These are phyloP conservation scores for Globisporangium heterothallicum DNA, from an alignment of 352 stramenopile genomes.

Conservation along the genomic window DNA sequence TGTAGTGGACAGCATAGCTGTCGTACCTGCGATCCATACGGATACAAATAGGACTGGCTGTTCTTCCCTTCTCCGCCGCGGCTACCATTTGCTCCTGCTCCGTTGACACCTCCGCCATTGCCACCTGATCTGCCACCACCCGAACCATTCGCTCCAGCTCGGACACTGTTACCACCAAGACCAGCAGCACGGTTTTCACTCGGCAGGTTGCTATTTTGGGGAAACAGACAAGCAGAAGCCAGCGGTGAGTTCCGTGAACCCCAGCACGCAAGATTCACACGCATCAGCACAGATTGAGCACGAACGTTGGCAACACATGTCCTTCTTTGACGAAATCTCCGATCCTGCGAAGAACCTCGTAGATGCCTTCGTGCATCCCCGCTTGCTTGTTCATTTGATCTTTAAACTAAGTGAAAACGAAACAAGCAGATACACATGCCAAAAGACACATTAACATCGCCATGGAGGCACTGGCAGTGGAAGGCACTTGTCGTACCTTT, in stretches of 20 bases:
- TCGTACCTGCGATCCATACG: conserved; percentile 55
- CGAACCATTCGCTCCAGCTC: conserved; percentile 23
- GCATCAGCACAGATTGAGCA: neutral
- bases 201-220: conserved; percentile 51
- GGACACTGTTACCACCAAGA: conserved; percentile 61
- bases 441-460: neutral
- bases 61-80: conserved; percentile 52
- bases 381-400: conserved; percentile 87
- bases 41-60: conserved; percentile 79
- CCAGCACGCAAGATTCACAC: neutral
- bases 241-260: no score
- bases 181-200: conserved; percentile 83
- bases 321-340: conserved; percentile 78
- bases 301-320: conserved; percentile 54
- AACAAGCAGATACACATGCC: neutral
- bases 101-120: conserved; percentile 37
- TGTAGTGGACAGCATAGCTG: neutral
- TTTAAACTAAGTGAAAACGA: conserved; percentile 64
- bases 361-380: conserved; percentile 79
- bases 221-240: neutral
- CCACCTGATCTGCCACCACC: conserved; percentile 27
- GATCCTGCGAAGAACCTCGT: conserved; percentile 78
- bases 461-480: no score
- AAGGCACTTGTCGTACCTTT: conserved; percentile 61
- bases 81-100: conserved; percentile 21